Base-by-base conservation (phyloP, 108 stramenopile species). In the Nitzschia inconspicua region DNA sequence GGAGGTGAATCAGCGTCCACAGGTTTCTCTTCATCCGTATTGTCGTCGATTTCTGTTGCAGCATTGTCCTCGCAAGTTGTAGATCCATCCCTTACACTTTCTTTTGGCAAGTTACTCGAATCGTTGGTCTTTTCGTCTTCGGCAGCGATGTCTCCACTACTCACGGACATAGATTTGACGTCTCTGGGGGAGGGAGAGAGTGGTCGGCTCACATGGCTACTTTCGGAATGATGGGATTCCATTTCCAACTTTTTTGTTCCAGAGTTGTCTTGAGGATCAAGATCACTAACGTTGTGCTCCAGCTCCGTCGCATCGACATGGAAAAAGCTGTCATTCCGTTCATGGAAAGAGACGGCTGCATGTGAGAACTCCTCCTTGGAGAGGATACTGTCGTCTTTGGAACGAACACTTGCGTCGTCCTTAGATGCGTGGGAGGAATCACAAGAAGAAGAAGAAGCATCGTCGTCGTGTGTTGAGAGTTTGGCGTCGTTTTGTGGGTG, bases 361-460 rank as follows among this genome's bases (percentile, higher is more conserved):
- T 23, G n/a, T n/a, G n/a, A 20, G 28, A 30, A 51, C 32, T 51
- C 50, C 32, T 44, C 42, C 14, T 59, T 36, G 18, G 57, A 36
- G 22, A 19, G 37, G 26, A 42, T 23, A 44, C 11, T 29, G 6
- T 30, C 22, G 20, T 60, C 60, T 11, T 27, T 65, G 16, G 52
- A 22, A 23, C 10, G 4, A 18, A 3, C 13, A 31, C 3, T 10
- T 51, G 29, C 14, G 23, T 51, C 50, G 50, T 24, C 3, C 2
- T 51, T 24, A 24, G 20, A 6, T 51, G 7, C n/a, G n/a, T n/a
- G n/a, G n/a, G n/a, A n/a, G n/a, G n/a, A n/a, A n/a, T n/a, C n/a
- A n/a, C n/a, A n/a, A n/a, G n/a, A n/a, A n/a, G n/a, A n/a, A n/a
- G n/a, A n/a, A 14, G 28, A 2, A 13, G 28, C 20, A 27, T 29